Evolutionary conservation across 805 yeast species (phyloP).

Genomic region (Komagataella mondaviorum): DNA sequence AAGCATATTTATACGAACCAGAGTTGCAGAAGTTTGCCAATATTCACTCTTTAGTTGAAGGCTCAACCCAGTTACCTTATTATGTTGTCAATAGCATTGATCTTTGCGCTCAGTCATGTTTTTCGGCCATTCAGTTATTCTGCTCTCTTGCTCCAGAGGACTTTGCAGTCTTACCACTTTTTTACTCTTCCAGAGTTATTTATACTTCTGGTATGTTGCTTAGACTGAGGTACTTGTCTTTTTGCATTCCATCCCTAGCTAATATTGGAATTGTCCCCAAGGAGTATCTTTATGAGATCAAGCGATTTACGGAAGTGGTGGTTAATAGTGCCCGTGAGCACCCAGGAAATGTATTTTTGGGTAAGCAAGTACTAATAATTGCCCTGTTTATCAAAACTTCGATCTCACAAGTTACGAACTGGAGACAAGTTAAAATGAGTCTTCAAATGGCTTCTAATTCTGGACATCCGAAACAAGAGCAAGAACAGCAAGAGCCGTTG

Average conservation of each 20-base stretch:
- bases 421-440: neutral
- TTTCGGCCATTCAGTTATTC: slow-evolving; percentile 34
- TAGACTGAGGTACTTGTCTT: slow-evolving; percentile 39
- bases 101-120: slow-evolving; percentile 40
- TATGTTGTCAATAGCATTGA: slow-evolving; percentile 28
- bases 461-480: neutral
- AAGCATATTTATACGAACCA: slow-evolving; percentile 57
- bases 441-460: neutral
- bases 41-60: neutral
- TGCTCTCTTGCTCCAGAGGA: slow-evolving; percentile 26
- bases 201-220: slow-evolving; percentile 54
- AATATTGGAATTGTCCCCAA: slow-evolving; percentile 34
- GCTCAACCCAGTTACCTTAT: slow-evolving; percentile 6
- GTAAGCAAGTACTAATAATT: slow-evolving; percentile 40
- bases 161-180: slow-evolving; percentile 44
- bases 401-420: slow-evolving; percentile 29
- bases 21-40: slow-evolving; percentile 14
- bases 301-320: slow-evolving; percentile 11
- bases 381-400: slow-evolving; percentile 51
- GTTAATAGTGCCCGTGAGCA: slow-evolving; percentile 17
- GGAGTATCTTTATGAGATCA: slow-evolving; percentile 19
- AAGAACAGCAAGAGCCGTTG: slow-evolving; percentile 1
- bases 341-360: slow-evolving; percentile 34
- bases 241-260: slow-evolving; percentile 33
- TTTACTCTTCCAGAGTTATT: slow-evolving; percentile 41